Base-by-base conservation (phyloP, 257 asterid species). In the Nicotiana attenuata region DNA sequence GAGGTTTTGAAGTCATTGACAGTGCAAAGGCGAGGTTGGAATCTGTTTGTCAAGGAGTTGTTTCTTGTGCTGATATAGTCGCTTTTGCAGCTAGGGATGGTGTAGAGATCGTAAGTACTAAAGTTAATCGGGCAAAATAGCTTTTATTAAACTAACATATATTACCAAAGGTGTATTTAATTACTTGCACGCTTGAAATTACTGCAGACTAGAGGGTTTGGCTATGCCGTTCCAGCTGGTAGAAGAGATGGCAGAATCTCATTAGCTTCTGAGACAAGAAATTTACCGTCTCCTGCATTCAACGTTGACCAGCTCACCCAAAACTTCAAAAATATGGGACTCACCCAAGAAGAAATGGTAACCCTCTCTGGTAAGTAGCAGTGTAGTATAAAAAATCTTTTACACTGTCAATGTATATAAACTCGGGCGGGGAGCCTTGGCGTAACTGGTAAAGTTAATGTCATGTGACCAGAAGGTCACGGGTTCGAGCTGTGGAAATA, bases 71-170 rank as follows among this genome's bases (percentile, higher is more conserved):
- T 33, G 98, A 93, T 71, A 95, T 92, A 73, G 77, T 93, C 1
- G 97, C 98, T 2, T 95, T 88, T 83, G 97, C 97, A 60, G 98
- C 97, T 5, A 89, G 98, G 77, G 97, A 95, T 61, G 90, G 98
- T 60, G 79, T 93, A 28, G 94, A 87, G 69, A 86, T 95, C 1
- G 97, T 95, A 84, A 87, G 88, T 17, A 11, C 11, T 26, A 9
- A 2, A 16, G n/a, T 35, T 35, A 13, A 10, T 29, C 22, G 14
- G 13, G 77, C 24, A 10, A 68, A 78, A 73, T 33, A 16, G 22
- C n/a, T 71, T 71, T 33, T 24, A 35, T 16, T 1, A 7, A 24
- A n/a, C n/a, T n/a, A n/a, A 28, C 38, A 81, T 5, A 19, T 41
- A 11, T 60, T 29, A 7, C 22, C 24, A 41, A 41, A 29, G 11